Evolutionary conservation across 129 eudicot species (phyloP).

Genomic region (Kitagawia praeruptora): DNA sequence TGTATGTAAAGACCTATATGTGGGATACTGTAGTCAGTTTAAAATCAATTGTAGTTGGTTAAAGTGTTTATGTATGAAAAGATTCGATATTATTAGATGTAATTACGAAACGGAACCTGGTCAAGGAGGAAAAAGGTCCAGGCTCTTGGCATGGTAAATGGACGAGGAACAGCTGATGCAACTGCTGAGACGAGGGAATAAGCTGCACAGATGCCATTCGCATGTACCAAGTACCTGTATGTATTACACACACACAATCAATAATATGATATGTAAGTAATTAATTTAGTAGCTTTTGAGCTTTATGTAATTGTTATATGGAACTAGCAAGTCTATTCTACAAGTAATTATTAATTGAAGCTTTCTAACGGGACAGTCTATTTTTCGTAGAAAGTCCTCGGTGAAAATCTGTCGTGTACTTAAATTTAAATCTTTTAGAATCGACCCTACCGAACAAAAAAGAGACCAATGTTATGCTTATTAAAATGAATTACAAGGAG

Average conservation of each 20-base stretch:
- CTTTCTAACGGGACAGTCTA: too few relatives aligned
- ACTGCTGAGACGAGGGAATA: constrained; percentile 82
- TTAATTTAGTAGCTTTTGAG: too few relatives aligned
- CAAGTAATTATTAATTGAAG: too few relatives aligned
- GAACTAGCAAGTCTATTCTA: too few relatives aligned
- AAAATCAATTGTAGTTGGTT: not conserved
- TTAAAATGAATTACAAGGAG: not conserved
- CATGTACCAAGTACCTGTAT: constrained; percentile 79
- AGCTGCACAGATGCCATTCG: constrained; percentile 88
- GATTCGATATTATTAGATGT: not conserved
- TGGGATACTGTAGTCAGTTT: not conserved
- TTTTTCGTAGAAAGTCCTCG: too few relatives aligned
- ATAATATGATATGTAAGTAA: too few relatives aligned
- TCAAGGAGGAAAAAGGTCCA: constrained; percentile 91
- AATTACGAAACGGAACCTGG: constrained; percentile 36
- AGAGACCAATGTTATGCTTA: too few relatives aligned
- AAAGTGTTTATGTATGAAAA: not conserved
- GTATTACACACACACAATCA: too few relatives aligned
- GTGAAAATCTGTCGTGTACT: too few relatives aligned
- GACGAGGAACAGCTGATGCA: constrained; percentile 66
- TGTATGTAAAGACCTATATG: constrained; percentile 52
- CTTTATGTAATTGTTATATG: too few relatives aligned
- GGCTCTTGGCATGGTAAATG: constrained; percentile 74
- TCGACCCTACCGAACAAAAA: not conserved
- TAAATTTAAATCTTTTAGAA: not conserved